Evolutionary conservation across 2,329 filamentous ascomycete genomes (phyloP).

Genomic region (Leptodontidium sp.): DNA sequence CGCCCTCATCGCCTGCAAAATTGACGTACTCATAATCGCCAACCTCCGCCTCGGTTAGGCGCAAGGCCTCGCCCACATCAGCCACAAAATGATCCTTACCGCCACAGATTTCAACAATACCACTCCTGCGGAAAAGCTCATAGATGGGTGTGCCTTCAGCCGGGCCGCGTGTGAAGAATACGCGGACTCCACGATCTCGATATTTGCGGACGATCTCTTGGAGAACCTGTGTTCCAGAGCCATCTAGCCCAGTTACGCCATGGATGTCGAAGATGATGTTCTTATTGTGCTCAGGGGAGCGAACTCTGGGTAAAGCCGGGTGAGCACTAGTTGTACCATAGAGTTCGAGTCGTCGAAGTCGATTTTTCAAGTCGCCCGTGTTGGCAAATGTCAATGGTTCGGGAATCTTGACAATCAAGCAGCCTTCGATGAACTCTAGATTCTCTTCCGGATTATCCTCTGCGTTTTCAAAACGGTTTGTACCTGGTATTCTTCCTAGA

Average conservation of each 20-base stretch:
- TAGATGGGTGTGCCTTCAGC: constrained; percentile 54
- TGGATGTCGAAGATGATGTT: constrained; percentile 98
- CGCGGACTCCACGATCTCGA: constrained; percentile 75
- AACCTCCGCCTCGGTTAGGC: constrained; percentile 76
- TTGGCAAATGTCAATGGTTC: constrained; percentile 98
- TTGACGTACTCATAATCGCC: constrained; percentile 35
- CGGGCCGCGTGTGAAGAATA: constrained; percentile 74
- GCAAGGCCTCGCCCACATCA: constrained; percentile 84
- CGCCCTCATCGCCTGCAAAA: constrained; percentile 37
- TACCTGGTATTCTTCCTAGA: constrained; percentile 85
- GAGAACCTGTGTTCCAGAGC: constrained; percentile 90
- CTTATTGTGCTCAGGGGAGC: constrained; percentile 80
- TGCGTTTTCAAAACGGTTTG: constrained; percentile 85
- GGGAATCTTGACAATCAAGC: constrained; percentile 95
- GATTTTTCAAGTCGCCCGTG: constrained; percentile 87
- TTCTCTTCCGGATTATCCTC: constrained; percentile 71
- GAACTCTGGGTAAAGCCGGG: constrained; percentile 83
- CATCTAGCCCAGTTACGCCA: constrained; percentile 94
- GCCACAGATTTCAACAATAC: constrained; percentile 85
- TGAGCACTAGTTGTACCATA: constrained; percentile 89
- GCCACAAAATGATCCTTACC: constrained; percentile 80
- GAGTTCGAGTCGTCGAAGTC: constrained; percentile 83
- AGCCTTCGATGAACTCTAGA: constrained; percentile 90
- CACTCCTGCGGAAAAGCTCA: constrained; percentile 76
- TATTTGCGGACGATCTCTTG: constrained; percentile 88